Base-by-base conservation (phyloP, 805 yeast species). In the Ogataea trehalophila region DNA sequence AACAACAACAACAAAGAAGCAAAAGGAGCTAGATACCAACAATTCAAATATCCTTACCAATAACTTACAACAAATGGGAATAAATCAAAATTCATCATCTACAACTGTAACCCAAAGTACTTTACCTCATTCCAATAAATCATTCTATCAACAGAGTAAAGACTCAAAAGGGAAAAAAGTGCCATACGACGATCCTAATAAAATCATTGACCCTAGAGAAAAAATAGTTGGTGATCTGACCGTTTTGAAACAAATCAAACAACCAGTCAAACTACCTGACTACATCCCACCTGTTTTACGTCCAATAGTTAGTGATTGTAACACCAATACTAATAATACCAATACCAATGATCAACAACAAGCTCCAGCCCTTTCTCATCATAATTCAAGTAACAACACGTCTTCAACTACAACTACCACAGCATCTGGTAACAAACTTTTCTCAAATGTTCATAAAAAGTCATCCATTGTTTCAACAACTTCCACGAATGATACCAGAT, bases 251-350 rank as follows among this genome's bases (percentile, higher is more conserved):
- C 80, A 75, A 51, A 74, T 77, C 37, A 74, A 76, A 55, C 73
- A 71, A 48, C 69, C 71, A 39, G 68, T 71, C 47, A 75, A 72
- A 54, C 65, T 75, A 42, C 77, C 79, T 5, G 60, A 74, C 48
- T 70, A 74, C 56, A 63, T 73, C 2, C 83, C 83, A 5, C 79
- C 81, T 2, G 82, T 77, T 15, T 66, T 78, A 45, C 61, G 82
- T 33, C 79, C 80, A 11, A 31, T 79, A 9, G 29, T 42, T 14
- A 39, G 56, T 42, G 37, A 47, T 39, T 33, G 39, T 23, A 31
- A 53, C 33, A 20, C 39, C 29, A 17, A 33, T 34, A 26, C 33
- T 40, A 4, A 20, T 43, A 8, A 23, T 43, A 37, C n/a, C n/a
- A n/a, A n/a, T n/a, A n/a, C n/a, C n/a, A n/a, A n/a, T n/a, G n/a